phyloP scores from a whole-genome alignment of 345 rosid genomes.

The Gossypium longicalyx region DNA sequence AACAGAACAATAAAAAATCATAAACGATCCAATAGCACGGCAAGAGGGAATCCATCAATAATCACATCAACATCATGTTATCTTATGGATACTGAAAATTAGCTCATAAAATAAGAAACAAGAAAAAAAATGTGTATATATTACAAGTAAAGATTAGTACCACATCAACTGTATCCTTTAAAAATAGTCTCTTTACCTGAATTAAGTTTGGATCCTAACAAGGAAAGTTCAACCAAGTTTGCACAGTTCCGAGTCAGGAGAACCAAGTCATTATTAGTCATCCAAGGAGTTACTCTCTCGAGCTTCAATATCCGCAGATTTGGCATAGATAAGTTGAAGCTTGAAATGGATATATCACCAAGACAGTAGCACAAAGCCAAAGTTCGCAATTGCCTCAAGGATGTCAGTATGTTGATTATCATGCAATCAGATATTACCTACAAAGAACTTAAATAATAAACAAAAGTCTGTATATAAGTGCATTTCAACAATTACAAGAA shows the following conservation, averaged over 20 bases:
- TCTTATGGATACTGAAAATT: background rate
- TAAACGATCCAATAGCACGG: background rate
- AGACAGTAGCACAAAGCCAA: constrained; percentile 65
- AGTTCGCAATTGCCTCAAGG: constrained; percentile 42
- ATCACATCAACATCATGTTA: background rate
- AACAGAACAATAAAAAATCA: background rate
- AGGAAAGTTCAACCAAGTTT: constrained; percentile 51
- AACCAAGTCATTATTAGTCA: constrained; percentile 58
- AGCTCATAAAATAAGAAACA: background rate
- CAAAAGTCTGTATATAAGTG: background rate
- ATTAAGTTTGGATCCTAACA: constrained; percentile 54
- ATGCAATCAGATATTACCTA: constrained; percentile 62
- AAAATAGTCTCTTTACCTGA: constrained; percentile 42
- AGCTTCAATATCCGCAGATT: constrained; percentile 56
- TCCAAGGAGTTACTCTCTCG: constrained; percentile 70
- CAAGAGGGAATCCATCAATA: background rate
- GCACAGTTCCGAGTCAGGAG: constrained; percentile 50
- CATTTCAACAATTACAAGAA: background rate
- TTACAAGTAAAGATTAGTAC: background rate
- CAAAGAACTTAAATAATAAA: constrained; percentile 3
- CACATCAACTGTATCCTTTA: background rate
- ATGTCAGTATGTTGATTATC: constrained; percentile 36
- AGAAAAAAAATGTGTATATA: background rate
- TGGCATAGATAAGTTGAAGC: constrained; percentile 43
- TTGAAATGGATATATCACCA: constrained; percentile 63